phyloP scores from a whole-genome alignment of 2,329 filamentous ascomycete species.

The Parasarocladium wereldwijsianum region DNA sequence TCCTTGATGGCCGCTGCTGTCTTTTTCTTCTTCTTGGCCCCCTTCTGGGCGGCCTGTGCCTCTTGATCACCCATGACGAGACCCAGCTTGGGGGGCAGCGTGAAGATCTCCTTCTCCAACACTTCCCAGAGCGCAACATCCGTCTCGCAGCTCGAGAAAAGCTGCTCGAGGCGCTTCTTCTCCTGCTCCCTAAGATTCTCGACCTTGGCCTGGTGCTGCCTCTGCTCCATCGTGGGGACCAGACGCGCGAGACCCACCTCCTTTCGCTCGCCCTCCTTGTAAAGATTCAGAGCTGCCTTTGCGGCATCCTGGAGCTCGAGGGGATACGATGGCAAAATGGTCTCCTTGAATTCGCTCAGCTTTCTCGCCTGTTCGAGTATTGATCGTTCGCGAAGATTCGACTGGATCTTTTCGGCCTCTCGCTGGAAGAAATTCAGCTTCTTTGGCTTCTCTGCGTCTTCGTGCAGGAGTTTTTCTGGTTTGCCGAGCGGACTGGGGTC shows the following conservation, averaged over 20 bases:
- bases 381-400: too few species aligned
- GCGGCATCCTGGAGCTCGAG: slow-evolving; percentile 23
- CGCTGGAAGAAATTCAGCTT: too few species aligned
- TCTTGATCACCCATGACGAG: slow-evolving; percentile 21
- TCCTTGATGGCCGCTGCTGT: slow-evolving; percentile 6
- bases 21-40: slow-evolving; percentile 6
- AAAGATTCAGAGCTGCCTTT: slow-evolving; percentile 22
- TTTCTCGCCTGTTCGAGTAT: slow-evolving; percentile 19
- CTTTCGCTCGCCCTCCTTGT: slow-evolving; percentile 17
- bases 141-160: slow-evolving; percentile 39
- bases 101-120: slow-evolving; percentile 53
- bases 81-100: slow-evolving; percentile 39
- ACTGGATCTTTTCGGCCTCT: too few species aligned
- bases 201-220: slow-evolving; percentile 18
- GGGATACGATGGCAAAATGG: slow-evolving; percentile 23
- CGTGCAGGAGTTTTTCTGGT: too few species aligned
- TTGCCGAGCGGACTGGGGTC: too few species aligned
- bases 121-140: slow-evolving; percentile 54
- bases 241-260: slow-evolving; percentile 15
- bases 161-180: slow-evolving; percentile 32
- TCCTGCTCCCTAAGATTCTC: slow-evolving; percentile 29
- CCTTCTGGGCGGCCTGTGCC: slow-evolving; percentile 2
- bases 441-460: too few species aligned
- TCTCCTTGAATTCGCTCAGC: slow-evolving; percentile 18
- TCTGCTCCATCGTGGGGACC: slow-evolving; percentile 15